Percentiles rank a stretch among this genome's conserved stretches.
These are phyloP conservation scores for Aspergillus funiculosus DNA, from an alignment of 495 filamentous ascomycete genomes.

Conservation along the genomic window DNA sequence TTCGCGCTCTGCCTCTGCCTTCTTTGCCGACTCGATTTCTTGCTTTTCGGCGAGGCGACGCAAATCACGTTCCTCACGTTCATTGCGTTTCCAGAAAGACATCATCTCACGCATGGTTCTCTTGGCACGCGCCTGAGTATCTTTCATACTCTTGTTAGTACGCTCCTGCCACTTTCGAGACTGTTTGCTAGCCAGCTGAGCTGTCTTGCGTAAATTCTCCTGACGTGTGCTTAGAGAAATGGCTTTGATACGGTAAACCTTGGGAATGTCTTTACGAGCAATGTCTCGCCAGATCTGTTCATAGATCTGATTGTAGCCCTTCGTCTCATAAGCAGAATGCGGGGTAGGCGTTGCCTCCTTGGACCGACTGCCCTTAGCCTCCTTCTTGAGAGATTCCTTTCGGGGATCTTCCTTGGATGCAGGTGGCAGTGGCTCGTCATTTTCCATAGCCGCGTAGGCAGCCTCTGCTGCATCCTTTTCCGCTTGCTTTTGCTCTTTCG, in stretches of 20 bases:
- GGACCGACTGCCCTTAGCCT: conserved; percentile 50
- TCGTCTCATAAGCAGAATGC: conserved; percentile 63
- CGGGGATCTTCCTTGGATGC: conserved; percentile 61
- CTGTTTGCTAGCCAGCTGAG: conserved; percentile 94
- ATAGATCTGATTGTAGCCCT: conserved; percentile 94
- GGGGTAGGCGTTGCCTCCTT: conserved; percentile 59
- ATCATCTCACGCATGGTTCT: conserved; percentile 99
- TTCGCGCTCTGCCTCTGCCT: conserved; percentile 93
- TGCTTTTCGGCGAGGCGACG: conserved; percentile 91
- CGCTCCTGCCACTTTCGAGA: conserved; percentile 94
- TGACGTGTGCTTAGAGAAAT: conserved; percentile 76
- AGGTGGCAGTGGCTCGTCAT: conserved; percentile 63
- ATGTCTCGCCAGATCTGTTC: conserved; percentile 98
- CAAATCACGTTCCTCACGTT: conserved; percentile 91
- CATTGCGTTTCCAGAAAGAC: conserved; percentile 98
- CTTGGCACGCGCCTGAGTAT: conserved; percentile 94
- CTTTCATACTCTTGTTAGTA: conserved; percentile 97
- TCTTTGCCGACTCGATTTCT: conserved; percentile 93
- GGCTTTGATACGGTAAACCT: conserved; percentile 79
- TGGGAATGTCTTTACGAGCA: conserved; percentile 85
- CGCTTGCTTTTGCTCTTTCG: conserved; percentile 93
- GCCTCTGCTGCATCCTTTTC: conserved; percentile 90
- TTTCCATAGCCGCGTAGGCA: conserved; percentile 78
- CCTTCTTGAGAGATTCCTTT: conserved; percentile 45
- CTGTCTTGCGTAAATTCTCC: conserved; percentile 94